Percentiles rank a stretch among this genome's conserved stretches.
phyloP scores from a whole-genome alignment of 1,284 basidiomycete species.

The Apiotrichum gracile region DNA sequence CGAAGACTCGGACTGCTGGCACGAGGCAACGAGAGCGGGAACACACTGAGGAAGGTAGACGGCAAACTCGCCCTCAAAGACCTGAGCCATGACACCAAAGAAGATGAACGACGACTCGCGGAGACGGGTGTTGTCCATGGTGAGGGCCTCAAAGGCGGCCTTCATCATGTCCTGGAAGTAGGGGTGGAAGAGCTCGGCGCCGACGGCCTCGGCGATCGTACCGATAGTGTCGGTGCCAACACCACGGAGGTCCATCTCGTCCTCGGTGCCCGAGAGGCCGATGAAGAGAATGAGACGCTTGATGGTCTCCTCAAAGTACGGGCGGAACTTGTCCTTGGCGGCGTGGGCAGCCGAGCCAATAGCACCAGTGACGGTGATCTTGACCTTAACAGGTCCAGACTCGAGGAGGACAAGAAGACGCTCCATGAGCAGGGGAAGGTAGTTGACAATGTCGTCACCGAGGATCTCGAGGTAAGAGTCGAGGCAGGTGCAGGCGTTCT shows the following conservation, averaged over 20 bases:
- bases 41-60: constrained; percentile 81
- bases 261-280: constrained; percentile 66
- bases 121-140: constrained; percentile 75
- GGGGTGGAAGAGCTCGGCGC: constrained; percentile 87
- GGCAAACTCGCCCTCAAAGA: constrained; percentile 92
- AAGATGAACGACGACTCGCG: constrained; percentile 97
- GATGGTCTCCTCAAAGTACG: constrained; percentile 94
- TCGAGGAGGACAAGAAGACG: constrained; percentile 83
- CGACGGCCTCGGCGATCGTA: constrained; percentile 95
- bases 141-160: constrained; percentile 84
- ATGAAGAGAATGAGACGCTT: constrained; percentile 78
- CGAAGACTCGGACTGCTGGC: constrained; percentile 61
- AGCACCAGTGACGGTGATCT: constrained; percentile 94
- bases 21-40: constrained; percentile 76
- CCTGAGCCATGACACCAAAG: constrained; percentile 95
- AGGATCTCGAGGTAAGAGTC: constrained; percentile 95
- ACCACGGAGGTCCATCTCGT: constrained; percentile 82
- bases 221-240: constrained; percentile 98
- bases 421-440: constrained; percentile 93
- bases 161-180: constrained; percentile 96
- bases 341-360: constrained; percentile 98
- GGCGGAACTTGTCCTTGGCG: constrained; percentile 85
- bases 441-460: constrained; percentile 77
- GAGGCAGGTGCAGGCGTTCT: constrained; percentile 88
- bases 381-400: constrained; percentile 76